Percentiles rank a stretch among this genome's conserved stretches.
Evolutionary conservation across 192 early-diverging fungal species (phyloP).

Genomic region (Rhizophagus sp.): DNA sequence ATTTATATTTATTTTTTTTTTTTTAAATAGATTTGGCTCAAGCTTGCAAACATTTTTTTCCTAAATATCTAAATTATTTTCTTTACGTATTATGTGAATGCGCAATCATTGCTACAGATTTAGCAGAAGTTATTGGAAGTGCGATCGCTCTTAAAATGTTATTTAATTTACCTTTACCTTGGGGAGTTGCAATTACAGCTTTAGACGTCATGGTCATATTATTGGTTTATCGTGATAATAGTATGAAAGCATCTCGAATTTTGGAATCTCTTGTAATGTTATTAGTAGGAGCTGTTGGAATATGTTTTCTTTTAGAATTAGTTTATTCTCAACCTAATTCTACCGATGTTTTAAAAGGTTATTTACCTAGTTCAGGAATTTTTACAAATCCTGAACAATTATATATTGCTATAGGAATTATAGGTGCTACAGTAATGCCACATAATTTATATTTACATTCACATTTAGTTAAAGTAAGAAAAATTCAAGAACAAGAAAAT

Average conservation of each 20-base stretch:
- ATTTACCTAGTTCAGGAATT: slow-evolving; percentile 55
- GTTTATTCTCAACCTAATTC: slow-evolving; percentile 57
- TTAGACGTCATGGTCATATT: slow-evolving; percentile 74
- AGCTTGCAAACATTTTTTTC: slow-evolving; percentile 62
- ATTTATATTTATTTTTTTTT: background rate
- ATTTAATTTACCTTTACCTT: slow-evolving; percentile 67
- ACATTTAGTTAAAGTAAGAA: slow-evolving; percentile 68
- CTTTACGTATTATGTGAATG: slow-evolving; percentile 74
- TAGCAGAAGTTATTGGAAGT: slow-evolving; percentile 85
- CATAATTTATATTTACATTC: slow-evolving; percentile 84
- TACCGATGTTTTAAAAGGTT: slow-evolving; percentile 65
- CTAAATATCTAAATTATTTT: slow-evolving; percentile 57
- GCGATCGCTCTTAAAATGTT: slow-evolving; percentile 80
- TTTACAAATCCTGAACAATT: slow-evolving; percentile 59
- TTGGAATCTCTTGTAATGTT: slow-evolving; percentile 74
- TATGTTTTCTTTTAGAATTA: slow-evolving; percentile 69
- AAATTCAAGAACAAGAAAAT: slow-evolving; percentile 29
- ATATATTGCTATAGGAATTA: slow-evolving; percentile 77
- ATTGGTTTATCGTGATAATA: slow-evolving; percentile 54
- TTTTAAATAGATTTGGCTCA: slow-evolving; percentile 62
- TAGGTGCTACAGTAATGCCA: slow-evolving; percentile 89
- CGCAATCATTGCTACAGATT: slow-evolving; percentile 80
- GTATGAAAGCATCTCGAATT: slow-evolving; percentile 48
- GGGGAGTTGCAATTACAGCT: slow-evolving; percentile 75
- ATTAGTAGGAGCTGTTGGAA: slow-evolving; percentile 60